Base-by-base conservation (phyloP, 345 rosid genomes). In the Populus nigra region DNA sequence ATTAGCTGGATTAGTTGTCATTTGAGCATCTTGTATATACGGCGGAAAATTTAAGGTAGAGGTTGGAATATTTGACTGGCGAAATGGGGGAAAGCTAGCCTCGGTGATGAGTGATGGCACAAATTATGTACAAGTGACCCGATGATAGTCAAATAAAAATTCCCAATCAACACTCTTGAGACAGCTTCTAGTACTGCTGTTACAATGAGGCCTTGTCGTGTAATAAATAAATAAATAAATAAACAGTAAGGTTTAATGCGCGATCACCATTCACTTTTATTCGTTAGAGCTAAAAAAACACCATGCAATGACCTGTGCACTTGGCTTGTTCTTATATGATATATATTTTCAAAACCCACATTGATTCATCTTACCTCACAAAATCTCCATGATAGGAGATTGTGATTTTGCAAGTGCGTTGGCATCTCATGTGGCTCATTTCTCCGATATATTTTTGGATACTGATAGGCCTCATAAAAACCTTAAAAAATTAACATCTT, bases 351-450 rank as follows among this genome's bases (percentile, higher is more conserved):
- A 47, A 20, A 17, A n/a, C 4, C 22, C 27, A 75, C 12, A 71
- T 47, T 75, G 41, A 75, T 65, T 55, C n/a, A 66, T 65, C 77
- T n/a, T 65, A 39, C 76, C 55, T 72, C 81, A 68, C 47, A 43
- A 70, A 38, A 79, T 82, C 68, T 79, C 65, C 18, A 36, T 29
- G 79, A 62, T n/a, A 45, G 69, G 83, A 77, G 83, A 77, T 77
- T 74, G 73, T 79, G 78, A 73, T 65, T n/a, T 39, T 59, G 55
- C 49, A 18, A 62, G 61, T 65, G 66, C 72, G 72, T 20, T 47
- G 77, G 83, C 79, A 41, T 69, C 27, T 62, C 76, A 41, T 45
- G 76, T 65, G 72, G 17, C n/a, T 73, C 63, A 31, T 55, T 5
- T 10, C 50, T 25, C 22, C 23, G 35, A 74, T 36, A 68, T 2